Evolutionary conservation across 176 grass and related monocot genomes (phyloP).

Genomic region (Tillandsia fasciculata): DNA sequence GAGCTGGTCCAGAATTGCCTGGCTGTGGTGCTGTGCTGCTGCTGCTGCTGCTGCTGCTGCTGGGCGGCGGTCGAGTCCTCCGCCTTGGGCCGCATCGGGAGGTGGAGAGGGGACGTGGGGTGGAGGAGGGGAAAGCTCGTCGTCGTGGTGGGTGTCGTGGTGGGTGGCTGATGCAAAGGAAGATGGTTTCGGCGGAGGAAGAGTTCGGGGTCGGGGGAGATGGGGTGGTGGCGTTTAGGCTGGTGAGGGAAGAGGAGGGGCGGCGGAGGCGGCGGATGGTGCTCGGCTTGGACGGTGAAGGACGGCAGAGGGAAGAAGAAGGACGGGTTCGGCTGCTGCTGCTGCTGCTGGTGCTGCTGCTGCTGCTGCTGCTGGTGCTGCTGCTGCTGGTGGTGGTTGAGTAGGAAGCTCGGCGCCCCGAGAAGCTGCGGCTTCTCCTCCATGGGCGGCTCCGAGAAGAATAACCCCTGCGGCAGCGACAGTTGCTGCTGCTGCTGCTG

Average conservation of each 20-base stretch:
- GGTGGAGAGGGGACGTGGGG: slow-evolving; percentile 30
- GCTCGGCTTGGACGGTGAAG: slow-evolving; percentile 18
- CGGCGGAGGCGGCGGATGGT: slow-evolving; percentile 13
- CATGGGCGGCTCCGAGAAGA: slow-evolving; percentile 40
- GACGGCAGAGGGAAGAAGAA: slow-evolving; percentile 51
- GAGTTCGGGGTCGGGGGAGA: slow-evolving; percentile 26
- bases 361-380: slow-evolving; percentile 40
- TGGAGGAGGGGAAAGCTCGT: slow-evolving; percentile 33
- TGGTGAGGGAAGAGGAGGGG: slow-evolving; percentile 33
- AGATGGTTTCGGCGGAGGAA: slow-evolving; percentile 36
- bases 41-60: slow-evolving; percentile 48
- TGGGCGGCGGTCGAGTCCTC: slow-evolving; percentile 13
- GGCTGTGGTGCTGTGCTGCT: slow-evolving; percentile 28
- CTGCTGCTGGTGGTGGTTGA: slow-evolving; percentile 43
- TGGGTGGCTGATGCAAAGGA: background rate
- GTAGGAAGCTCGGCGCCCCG: slow-evolving; percentile 31
- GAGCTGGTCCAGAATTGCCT: slow-evolving; percentile 39
- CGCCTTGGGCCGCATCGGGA: slow-evolving; percentile 37
- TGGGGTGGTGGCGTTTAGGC: slow-evolving; percentile 43
- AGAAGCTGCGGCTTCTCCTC: slow-evolving; percentile 44
- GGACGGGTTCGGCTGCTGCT: slow-evolving; percentile 25
- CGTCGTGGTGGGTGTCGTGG: background rate
- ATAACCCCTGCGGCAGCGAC: slow-evolving; percentile 29
- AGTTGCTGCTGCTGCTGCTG: background rate
- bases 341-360: slow-evolving; percentile 18